phyloP scores from a whole-genome alignment of 768 basidiomycete species.

The Phallus indusiatus region DNA sequence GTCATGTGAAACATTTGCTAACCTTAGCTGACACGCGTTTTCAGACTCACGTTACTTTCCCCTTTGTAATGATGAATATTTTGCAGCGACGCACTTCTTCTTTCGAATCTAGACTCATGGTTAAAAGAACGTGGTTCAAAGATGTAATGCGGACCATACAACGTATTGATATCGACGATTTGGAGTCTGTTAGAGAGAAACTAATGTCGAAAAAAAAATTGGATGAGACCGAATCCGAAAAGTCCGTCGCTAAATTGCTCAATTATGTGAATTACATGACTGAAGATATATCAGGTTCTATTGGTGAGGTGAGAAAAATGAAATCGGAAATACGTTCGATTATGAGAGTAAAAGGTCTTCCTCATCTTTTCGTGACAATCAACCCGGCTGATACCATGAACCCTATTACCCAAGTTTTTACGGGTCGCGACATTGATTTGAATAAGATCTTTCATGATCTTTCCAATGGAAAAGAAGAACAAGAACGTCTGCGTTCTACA shows the following conservation, averaged over 20 bases:
- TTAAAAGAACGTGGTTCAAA: no score
- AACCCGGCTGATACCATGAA: conserved; percentile 15
- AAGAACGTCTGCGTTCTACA: background rate
- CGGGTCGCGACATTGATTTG: conserved; percentile 15
- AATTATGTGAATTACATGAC: conserved; percentile 14
- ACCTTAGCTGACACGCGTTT: no score
- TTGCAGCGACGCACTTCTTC: no score
- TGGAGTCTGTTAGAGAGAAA: background rate
- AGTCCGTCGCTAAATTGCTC: conserved; percentile 11
- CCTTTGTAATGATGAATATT: no score
- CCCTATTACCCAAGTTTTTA: conserved; percentile 15
- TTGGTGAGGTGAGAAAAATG: conserved; percentile 11
- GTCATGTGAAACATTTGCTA: no score
- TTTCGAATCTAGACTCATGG: no score
- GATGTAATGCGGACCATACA: no score
- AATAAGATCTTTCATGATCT: conserved; percentile 11
- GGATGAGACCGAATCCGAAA: conserved; percentile 13
- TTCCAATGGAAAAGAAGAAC: background rate
- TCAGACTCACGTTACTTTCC: no score
- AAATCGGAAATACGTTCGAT: conserved; percentile 11
- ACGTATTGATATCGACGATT: background rate
- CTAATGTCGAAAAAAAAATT: background rate
- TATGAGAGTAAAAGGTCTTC: conserved; percentile 12
- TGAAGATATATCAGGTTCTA: conserved; percentile 15
- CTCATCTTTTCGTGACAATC: conserved; percentile 14